Evolutionary conservation across 306 rosid species (phyloP).

Genomic region (Aeschynomene evenia): DNA sequence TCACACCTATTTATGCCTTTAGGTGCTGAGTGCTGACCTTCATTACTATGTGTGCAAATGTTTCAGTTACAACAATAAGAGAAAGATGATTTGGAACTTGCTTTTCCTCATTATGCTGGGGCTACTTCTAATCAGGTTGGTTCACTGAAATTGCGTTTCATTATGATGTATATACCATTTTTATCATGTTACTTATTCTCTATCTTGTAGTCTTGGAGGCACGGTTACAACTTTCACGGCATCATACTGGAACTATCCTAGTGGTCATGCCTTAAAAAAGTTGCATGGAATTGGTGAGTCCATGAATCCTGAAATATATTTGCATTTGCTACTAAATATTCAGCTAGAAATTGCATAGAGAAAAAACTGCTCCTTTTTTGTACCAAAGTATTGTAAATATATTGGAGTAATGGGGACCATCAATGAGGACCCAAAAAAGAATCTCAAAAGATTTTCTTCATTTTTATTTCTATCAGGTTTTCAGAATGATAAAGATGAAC

Average conservation of each 20-base stretch:
- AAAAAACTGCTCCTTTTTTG: conserved; percentile 10
- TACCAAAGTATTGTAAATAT: conserved; percentile 2
- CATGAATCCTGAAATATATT: background rate
- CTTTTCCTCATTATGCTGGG: conserved; percentile 65
- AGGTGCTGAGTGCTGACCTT: conserved; percentile 26
- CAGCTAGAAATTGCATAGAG: background rate
- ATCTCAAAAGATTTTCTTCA: background rate
- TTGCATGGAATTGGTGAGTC: conserved; percentile 67
- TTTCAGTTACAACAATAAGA: conserved; percentile 88
- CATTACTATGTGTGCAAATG: conserved; percentile 23
- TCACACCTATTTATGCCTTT: background rate
- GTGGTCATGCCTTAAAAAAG: conserved; percentile 79
- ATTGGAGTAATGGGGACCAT: background rate
- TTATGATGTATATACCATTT: conserved; percentile 4
- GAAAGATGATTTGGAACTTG: conserved; percentile 74
- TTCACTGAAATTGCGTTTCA: conserved; percentile 28
- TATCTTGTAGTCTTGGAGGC: conserved; percentile 78
- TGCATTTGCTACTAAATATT: conserved; percentile 18
- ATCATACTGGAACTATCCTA: conserved; percentile 84
- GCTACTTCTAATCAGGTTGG: conserved; percentile 70
- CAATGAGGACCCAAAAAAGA: background rate
- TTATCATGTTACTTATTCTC: conserved; percentile 33
- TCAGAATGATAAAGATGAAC: conserved; percentile 47
- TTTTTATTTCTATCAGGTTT: conserved; percentile 49
- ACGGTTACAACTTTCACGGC: conserved; percentile 75